Evolutionary conservation across 257 asterid species (phyloP), one percentile per base, ranked within the genome.

Genomic region (Euphrasia confusa): DNA sequence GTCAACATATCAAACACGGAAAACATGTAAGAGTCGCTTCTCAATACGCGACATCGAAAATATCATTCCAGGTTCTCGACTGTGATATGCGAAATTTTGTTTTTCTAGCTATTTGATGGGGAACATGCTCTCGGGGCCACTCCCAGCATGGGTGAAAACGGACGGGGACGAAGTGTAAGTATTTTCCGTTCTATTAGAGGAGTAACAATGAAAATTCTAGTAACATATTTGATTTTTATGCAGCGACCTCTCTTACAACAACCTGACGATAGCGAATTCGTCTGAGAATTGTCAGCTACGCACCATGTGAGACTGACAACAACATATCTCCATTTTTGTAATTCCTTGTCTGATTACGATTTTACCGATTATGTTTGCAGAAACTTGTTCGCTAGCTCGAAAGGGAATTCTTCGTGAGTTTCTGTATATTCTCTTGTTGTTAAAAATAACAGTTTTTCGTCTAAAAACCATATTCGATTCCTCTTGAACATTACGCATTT

Each of bases 231-330:
- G 17, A 21, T n/a, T n/a, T n/a, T n/a, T n/a, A n/a, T 79, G 61
- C 86, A 84, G 93, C 30, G 93, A 84, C 60, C 71, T 84, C 7
- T 82, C 93, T 60, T 84, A 79, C 80, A 84, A 84, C 82, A 84
- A 80, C 74, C 76, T 78, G 54, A 79, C 83, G 10, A 60, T 58
- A 24, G 77, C 54, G 52, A 73, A 65, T 42, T 65, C 74, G 24
- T 12, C 63, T 54, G 0, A 65, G 14, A 65, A 37, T 67, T 84
- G 93, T 66, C 85, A 74, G 66, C 60, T 63, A 1, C 69, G 76
- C 12, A 71, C 11, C 10, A 27, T 74, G 93, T 84, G 81, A 82
- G 93, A 76, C 68, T 67, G 62, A 27, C 35, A 50, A 13, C 14
- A 52, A 17, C 39, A 65, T 24, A 13, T 21, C 50, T 44, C 61